Percentiles rank a stretch among this genome's conserved stretches.
These are phyloP conservation scores for Aspergillus terreus DNA, from an alignment of 2,329 filamentous ascomycete genomes.

Conservation along the genomic window DNA sequence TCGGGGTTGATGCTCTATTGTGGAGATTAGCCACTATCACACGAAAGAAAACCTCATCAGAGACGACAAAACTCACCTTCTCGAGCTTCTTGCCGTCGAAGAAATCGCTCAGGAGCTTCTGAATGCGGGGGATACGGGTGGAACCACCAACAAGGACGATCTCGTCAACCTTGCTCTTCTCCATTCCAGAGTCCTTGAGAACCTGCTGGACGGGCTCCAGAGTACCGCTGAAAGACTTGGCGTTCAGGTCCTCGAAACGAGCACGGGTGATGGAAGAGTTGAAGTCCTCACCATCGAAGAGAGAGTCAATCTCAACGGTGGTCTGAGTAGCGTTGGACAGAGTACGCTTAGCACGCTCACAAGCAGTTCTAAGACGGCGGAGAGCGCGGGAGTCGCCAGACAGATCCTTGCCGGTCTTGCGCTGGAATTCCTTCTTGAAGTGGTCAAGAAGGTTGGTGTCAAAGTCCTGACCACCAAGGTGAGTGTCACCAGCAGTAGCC, in stretches of 20 bases:
- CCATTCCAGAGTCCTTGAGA: slow-evolving; percentile 82
- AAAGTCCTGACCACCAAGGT: slow-evolving; percentile 93
- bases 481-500: slow-evolving; percentile 95
- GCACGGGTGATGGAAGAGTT: slow-evolving; percentile 96
- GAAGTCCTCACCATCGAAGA: slow-evolving; percentile 98
- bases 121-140: slow-evolving; percentile 97
- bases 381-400: slow-evolving; percentile 85
- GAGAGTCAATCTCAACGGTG: slow-evolving; percentile 96
- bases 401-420: slow-evolving; percentile 77
- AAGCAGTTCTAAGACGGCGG: slow-evolving; percentile 92
- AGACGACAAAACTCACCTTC: slow-evolving; percentile 53
- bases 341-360: slow-evolving; percentile 99
- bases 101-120: slow-evolving; percentile 98
- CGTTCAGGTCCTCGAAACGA: slow-evolving; percentile 97
- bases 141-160: slow-evolving; percentile 98
- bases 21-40: neutral
- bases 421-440: slow-evolving; percentile 92
- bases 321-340: slow-evolving; percentile 96
- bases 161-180: slow-evolving; percentile 93
- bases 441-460: slow-evolving; percentile 93
- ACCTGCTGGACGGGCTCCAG: slow-evolving; percentile 95
- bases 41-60: neutral
- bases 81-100: slow-evolving; percentile 99
- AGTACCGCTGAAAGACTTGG: slow-evolving; percentile 89
- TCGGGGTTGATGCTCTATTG: slow-evolving; percentile 89